These are phyloP conservation scores for Daldinia vernicosa DNA, from an alignment of 495 filamentous ascomycete species.

Conservation along the genomic window DNA sequence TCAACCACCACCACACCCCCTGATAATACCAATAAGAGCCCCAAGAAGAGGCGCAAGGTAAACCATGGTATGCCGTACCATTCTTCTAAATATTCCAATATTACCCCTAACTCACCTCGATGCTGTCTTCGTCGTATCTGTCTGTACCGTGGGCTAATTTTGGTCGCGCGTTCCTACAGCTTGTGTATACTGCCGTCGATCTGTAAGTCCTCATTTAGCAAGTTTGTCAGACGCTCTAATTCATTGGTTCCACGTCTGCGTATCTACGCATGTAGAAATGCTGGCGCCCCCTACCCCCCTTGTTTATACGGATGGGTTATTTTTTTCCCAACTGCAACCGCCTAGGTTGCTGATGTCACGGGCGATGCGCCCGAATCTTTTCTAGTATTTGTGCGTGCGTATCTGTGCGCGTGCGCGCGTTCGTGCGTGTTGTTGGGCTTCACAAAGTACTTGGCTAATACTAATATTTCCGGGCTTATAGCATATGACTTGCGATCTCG, in stretches of 20 bases:
- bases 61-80: constrained; percentile 84
- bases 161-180: constrained; percentile 69
- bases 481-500: constrained; percentile 99
- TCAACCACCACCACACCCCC: constrained; percentile 50
- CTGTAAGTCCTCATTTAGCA: constrained; percentile 73
- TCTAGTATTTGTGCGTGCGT: constrained; percentile 22
- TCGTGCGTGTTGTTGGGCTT: constrained; percentile 40
- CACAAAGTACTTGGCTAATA: constrained; percentile 41
- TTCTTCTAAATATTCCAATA: constrained; percentile 39
- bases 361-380: constrained; percentile 32
- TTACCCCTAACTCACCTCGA: constrained; percentile 49
- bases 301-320: constrained; percentile 27
- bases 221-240: constrained; percentile 40
- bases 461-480: constrained; percentile 57
- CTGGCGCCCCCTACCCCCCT: constrained; percentile 27
- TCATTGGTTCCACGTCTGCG: constrained; percentile 50
- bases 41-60: constrained; percentile 98
- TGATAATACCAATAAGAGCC: constrained; percentile 65
- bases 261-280: constrained; percentile 42
- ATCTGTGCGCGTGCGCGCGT: constrained; percentile 33
- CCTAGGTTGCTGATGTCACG: constrained; percentile 36
- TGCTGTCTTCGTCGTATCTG: constrained; percentile 36
- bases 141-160: constrained; percentile 53
- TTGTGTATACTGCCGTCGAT: constrained; percentile 98
- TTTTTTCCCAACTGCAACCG: constrained; percentile 8